These are phyloP conservation scores for Lipomyces kockii DNA, from an alignment of 805 yeast genomes.

Conservation along the genomic window DNA sequence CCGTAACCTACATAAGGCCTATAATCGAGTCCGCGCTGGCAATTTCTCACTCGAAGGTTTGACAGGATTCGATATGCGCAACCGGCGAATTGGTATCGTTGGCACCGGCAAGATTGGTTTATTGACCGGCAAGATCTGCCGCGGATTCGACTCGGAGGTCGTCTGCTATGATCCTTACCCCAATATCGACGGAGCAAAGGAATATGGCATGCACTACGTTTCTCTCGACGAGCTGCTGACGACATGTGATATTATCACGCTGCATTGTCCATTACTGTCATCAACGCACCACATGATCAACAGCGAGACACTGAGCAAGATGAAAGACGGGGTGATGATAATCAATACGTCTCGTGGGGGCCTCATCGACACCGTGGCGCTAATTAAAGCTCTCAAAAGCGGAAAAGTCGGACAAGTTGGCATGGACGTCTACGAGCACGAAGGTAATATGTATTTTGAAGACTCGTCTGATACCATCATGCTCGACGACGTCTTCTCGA, in stretches of 20 bases:
- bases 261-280: slow-evolving; percentile 55
- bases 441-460: slow-evolving; percentile 42
- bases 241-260: slow-evolving; percentile 50
- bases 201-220: slow-evolving; percentile 46
- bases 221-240: slow-evolving; percentile 50
- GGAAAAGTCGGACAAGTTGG: slow-evolving; percentile 56
- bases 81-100: slow-evolving; percentile 52
- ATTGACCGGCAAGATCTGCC: slow-evolving; percentile 51
- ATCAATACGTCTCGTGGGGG: slow-evolving; percentile 59
- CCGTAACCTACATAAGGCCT: slow-evolving; percentile 41
- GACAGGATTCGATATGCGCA: slow-evolving; percentile 43
- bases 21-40: slow-evolving; percentile 40
- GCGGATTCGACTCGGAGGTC: slow-evolving; percentile 52
- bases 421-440: slow-evolving; percentile 57
- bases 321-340: slow-evolving; percentile 54
- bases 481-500: slow-evolving; percentile 40
- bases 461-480: slow-evolving; percentile 39
- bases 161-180: slow-evolving; percentile 50
- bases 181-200: slow-evolving; percentile 43
- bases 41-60: slow-evolving; percentile 41
- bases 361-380: slow-evolving; percentile 52
- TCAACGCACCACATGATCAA: slow-evolving; percentile 53
- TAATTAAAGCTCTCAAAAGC: slow-evolving; percentile 47
- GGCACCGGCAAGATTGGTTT: slow-evolving; percentile 57
- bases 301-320: slow-evolving; percentile 46